A percentile compares a stretch with the other conserved stretches of the same genome.
Conservation (phyloP, 164 flowering plant species). For the Nymphaea thermarum region DNA sequence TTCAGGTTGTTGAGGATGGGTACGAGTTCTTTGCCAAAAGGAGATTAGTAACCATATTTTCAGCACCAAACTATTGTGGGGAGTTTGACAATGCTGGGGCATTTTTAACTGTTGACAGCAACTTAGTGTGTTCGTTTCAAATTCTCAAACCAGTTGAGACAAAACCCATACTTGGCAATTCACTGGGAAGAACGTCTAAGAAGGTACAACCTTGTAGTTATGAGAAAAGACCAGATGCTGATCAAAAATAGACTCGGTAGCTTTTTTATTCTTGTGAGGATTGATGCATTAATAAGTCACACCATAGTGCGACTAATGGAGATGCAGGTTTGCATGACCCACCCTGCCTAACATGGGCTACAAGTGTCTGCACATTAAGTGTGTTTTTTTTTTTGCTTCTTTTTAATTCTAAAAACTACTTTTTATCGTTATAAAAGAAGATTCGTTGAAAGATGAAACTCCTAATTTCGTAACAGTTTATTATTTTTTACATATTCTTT, state of each 20-base stretch:
- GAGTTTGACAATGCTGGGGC: slow-evolving; percentile 51
- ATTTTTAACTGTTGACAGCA: slow-evolving; percentile 31
- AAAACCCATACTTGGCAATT: slow-evolving; percentile 11
- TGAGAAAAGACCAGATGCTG: background rate
- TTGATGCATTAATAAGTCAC: background rate
- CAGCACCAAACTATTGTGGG: slow-evolving; percentile 49
- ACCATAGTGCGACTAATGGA: background rate
- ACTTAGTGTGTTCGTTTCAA: slow-evolving; percentile 35
- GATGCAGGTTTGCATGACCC: background rate
- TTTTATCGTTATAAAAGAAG: too few relatives aligned
- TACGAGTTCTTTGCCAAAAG: slow-evolving; percentile 44
- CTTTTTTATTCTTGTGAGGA: background rate
- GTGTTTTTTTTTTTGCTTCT: background rate
- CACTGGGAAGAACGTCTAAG: slow-evolving; percentile 12
- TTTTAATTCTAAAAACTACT: too few relatives aligned
- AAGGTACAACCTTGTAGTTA: slow-evolving; percentile 17
- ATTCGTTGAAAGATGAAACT: background rate
- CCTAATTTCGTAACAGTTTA: background rate
- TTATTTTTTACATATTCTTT: too few relatives aligned
- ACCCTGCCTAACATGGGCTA: background rate
- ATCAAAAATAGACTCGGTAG: background rate
- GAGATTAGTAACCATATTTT: slow-evolving; percentile 39
- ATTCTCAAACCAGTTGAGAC: slow-evolving; percentile 27
- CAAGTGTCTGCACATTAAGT: background rate
- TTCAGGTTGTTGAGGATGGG: slow-evolving; percentile 51